phyloP scores from a whole-genome alignment of 2,329 filamentous ascomycete species.

The Aspergillus texensis region DNA sequence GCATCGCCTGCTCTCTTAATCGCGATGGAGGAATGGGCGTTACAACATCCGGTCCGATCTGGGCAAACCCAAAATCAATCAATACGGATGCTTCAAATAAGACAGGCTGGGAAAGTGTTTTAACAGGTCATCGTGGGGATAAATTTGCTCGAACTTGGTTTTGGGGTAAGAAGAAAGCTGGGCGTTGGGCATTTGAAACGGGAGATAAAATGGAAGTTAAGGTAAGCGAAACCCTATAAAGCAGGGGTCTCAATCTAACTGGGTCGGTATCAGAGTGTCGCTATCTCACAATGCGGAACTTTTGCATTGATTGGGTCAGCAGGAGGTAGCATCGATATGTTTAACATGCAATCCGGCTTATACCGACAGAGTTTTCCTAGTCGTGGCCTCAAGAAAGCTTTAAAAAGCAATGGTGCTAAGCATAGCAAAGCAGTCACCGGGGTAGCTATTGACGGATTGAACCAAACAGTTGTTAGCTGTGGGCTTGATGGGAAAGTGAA shows the following conservation, averaged over 20 bases:
- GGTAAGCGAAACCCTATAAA: constrained; percentile 29
- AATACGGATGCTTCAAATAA: constrained; percentile 71
- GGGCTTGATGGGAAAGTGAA: constrained; percentile 90
- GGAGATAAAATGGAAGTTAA: constrained; percentile 78
- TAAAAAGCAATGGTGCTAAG: constrained; percentile 59
- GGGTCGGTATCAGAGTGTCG: constrained; percentile 64
- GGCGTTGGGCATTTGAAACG: constrained; percentile 89
- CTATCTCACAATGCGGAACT: constrained; percentile 88
- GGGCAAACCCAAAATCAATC: constrained; percentile 74
- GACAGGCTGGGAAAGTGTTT: constrained; percentile 95
- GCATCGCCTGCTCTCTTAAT: constrained; percentile 88
- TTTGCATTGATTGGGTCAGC: constrained; percentile 89
- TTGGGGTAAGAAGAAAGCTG: constrained; percentile 91
- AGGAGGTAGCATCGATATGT: constrained; percentile 86
- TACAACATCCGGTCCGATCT: constrained; percentile 75
- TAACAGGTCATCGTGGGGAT: constrained; percentile 89
- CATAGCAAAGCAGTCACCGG: constrained; percentile 85
- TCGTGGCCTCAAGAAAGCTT: constrained; percentile 27
- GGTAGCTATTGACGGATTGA: constrained; percentile 84
- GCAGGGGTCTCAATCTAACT: neutral
- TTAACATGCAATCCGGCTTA: constrained; percentile 90
- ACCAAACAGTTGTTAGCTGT: constrained; percentile 82
- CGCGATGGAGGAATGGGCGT: constrained; percentile 92
- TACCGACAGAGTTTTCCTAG: constrained; percentile 88
- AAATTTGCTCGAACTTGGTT: constrained; percentile 92